Base-by-base conservation (phyloP, 2,329 filamentous ascomycete genomes). In the Calonectria hongkongensis region DNA sequence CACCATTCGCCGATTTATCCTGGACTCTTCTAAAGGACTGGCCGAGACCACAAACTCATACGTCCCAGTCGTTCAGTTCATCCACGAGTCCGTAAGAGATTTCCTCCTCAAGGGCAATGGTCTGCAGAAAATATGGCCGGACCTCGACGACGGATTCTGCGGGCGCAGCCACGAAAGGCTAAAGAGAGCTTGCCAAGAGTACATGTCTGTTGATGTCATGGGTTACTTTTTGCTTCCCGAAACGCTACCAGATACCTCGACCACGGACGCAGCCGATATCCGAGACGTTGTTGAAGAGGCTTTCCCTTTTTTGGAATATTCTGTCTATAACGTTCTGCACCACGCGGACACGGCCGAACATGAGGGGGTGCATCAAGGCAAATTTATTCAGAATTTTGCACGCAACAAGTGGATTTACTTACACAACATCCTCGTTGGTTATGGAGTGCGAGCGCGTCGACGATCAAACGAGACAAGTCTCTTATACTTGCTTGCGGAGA, bases 51-150 rank as follows among this genome's bases (percentile, higher is more conserved):
- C 84, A 0, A 83, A 78, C 16, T 76, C 79, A 0, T 75, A 80
- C 15, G 2, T 28, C 0, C 74, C 77, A 0, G 85, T 74, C 0
- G 86, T 90, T 0, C 89, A 90, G 70, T 91, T 90, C 76, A 89
- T 90, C 6, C 88, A 90, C 47, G 86, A 89, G 73, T 88, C 88
- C 0, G 87, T 89, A 0, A 78, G 83, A 0, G 87, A 89, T 12
- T 89, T 87, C 56, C 80, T 90, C 0, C 27, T 88, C 3, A 83
- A 83, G 9, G 82, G 84, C 1, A 71, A 76, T 0, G 84, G 85
- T 0, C 72, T 86, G 0, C 10, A 60, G 0, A 66, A 70, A 8
- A 41, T 79, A 0, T 81, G 78, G 77, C 66, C 78, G 1, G 72
- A 72, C 0, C 33, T 78, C 1, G 62, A 50, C 1, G 12, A 3